Conservation (phyloP, 495 filamentous ascomycete species). For the Cercophora newfieldiana region DNA sequence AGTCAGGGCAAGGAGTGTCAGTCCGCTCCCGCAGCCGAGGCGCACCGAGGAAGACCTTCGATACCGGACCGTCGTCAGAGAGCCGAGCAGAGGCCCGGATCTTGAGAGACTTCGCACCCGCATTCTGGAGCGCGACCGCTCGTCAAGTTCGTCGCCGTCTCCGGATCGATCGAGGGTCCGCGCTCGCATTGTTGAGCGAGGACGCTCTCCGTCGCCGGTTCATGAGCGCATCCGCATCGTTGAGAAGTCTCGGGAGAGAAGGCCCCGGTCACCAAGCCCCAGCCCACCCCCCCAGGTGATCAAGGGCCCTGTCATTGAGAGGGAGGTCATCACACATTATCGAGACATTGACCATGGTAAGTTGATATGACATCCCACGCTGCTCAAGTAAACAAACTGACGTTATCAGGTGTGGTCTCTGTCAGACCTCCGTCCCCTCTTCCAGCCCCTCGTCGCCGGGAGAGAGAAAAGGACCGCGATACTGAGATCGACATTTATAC, state of each 20-base stretch:
- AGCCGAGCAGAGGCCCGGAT: conserved; percentile 30
- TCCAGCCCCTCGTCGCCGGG: conserved; percentile 40
- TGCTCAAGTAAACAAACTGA: conserved; percentile 11
- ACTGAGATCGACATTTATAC: conserved; percentile 58
- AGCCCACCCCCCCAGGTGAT: conserved; percentile 56
- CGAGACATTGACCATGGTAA: conserved; percentile 85
- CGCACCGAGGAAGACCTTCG: conserved; percentile 33
- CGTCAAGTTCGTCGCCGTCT: conserved; percentile 29
- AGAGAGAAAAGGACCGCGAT: conserved; percentile 34
- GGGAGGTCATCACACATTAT: conserved; percentile 83
- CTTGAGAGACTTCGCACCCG: conserved; percentile 34
- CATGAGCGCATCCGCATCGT: conserved; percentile 45
- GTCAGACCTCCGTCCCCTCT: conserved; percentile 50
- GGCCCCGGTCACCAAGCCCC: conserved; percentile 44
- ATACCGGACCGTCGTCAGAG: conserved; percentile 27
- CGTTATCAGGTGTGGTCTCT: conserved; percentile 39
- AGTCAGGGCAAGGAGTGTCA: conserved; percentile 36
- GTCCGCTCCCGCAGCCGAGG: conserved; percentile 26
- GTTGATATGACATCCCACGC: conserved; percentile 11
- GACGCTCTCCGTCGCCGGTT: conserved; percentile 45
- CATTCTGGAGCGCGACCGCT: conserved; percentile 27
- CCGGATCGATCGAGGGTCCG: conserved; percentile 22
- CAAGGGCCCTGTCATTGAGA: conserved; percentile 68
- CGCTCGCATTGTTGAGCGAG: conserved; percentile 45
- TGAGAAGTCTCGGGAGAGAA: conserved; percentile 43